phyloP scores from a whole-genome alignment of 805 yeast genomes.

The Schizosaccharomyces pombe region DNA sequence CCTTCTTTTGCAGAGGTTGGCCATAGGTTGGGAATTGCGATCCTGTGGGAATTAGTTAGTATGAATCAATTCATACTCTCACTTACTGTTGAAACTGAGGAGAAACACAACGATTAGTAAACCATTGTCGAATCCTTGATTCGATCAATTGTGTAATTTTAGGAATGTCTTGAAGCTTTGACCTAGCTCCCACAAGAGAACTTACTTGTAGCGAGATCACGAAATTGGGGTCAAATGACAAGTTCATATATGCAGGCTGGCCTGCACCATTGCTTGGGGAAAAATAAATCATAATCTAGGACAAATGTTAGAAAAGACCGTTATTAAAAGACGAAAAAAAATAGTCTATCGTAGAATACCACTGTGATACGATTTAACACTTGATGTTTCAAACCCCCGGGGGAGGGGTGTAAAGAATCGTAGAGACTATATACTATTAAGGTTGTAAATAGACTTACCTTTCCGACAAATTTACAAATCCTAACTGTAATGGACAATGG shows the following conservation, averaged over 20 bases:
- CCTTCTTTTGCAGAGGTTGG: slow-evolving; percentile 2
- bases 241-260: slow-evolving; percentile 41
- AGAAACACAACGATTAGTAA: slow-evolving; percentile 75
- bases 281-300: neutral
- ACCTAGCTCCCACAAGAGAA: slow-evolving; percentile 76
- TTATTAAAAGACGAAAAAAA: slow-evolving; percentile 9
- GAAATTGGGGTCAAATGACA: slow-evolving; percentile 81
- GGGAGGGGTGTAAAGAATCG: neutral
- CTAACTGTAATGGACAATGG: slow-evolving; percentile 74
- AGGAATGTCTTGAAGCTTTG: slow-evolving; percentile 81
- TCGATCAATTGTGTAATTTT: slow-evolving; percentile 71
- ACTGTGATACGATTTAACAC: slow-evolving; percentile 11
- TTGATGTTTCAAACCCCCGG: neutral
- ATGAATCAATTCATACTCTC: neutral
- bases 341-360: slow-evolving; percentile 10
- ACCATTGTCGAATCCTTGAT: slow-evolving; percentile 62
- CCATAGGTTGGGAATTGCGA: slow-evolving; percentile 1
- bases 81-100: slow-evolving; percentile 58
- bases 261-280: slow-evolving; percentile 1
- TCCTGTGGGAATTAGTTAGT: neutral
- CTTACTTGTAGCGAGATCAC: slow-evolving; percentile 69
- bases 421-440: no score
- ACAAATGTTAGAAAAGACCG: neutral
- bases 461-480: slow-evolving; percentile 73
- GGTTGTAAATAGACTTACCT: no score